A percentile compares a stretch with the other conserved stretches of the same genome.
Evolutionary conservation across 2,329 filamentous ascomycete species (phyloP).

Genomic region (Beauveria caledonica): DNA sequence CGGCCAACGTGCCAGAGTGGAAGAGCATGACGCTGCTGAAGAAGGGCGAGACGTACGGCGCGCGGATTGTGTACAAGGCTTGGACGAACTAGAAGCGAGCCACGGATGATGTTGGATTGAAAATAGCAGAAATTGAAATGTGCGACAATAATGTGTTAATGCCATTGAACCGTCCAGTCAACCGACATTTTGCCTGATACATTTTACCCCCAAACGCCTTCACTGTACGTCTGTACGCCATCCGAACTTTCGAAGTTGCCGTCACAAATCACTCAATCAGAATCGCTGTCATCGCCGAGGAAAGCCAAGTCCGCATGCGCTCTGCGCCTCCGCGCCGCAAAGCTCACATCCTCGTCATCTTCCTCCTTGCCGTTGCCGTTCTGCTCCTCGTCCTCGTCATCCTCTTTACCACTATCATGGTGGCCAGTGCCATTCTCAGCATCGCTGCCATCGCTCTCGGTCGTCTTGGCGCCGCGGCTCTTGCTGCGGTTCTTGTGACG

Average conservation of each 20-base stretch:
- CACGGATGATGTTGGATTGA: not conserved
- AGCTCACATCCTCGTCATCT: slow-evolving; percentile 24
- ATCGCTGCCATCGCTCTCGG: slow-evolving; percentile 24
- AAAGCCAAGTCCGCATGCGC: slow-evolving; percentile 53
- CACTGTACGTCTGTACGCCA: not conserved
- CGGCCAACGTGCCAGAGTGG: slow-evolving; percentile 74
- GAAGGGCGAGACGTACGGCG: slow-evolving; percentile 77
- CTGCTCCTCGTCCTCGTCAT: slow-evolving; percentile 19
- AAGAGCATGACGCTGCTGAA: slow-evolving; percentile 69
- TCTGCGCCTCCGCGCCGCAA: slow-evolving; percentile 38
- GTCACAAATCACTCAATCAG: slow-evolving; percentile 32
- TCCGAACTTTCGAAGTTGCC: not conserved
- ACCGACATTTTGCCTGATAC: not conserved
- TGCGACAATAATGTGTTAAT: not conserved
- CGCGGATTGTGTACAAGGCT: slow-evolving; percentile 71
- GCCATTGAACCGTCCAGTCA: not conserved
- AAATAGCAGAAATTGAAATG: not conserved
- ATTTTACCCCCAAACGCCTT: slow-evolving; percentile 4
- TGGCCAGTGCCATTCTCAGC: slow-evolving; percentile 19
- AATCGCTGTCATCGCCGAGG: slow-evolving; percentile 61
- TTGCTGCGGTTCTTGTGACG: slow-evolving; percentile 34
- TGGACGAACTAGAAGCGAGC: slow-evolving; percentile 59
- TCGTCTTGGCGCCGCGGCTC: slow-evolving; percentile 20
- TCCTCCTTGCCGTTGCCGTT: slow-evolving; percentile 21
- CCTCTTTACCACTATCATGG: slow-evolving; percentile 24